Evolutionary conservation across 176 grass and related monocot genomes (phyloP).

Genomic region (Musa acuminata): DNA sequence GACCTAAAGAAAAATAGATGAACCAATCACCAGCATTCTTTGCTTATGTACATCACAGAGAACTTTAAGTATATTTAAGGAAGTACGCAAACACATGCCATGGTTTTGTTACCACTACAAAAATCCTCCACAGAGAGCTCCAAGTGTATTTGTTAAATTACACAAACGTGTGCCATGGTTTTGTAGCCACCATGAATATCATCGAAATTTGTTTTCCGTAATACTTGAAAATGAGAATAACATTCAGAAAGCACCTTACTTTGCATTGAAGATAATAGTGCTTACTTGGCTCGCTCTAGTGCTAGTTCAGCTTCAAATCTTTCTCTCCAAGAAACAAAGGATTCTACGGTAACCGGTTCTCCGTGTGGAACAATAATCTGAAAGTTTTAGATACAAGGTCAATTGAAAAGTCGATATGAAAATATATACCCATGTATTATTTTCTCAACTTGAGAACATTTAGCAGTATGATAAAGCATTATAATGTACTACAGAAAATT

Average conservation of each 20-base stretch:
- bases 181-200: neutral
- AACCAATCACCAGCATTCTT: neutral
- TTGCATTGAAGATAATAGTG: constrained; percentile 3
- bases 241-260: neutral
- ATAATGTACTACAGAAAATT: neutral
- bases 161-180: neutral
- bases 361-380: constrained; percentile 95
- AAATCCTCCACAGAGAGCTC: neutral
- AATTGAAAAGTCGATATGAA: neutral
- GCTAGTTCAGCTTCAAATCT: constrained; percentile 95
- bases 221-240: neutral
- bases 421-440: neutral
- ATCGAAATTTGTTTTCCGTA: neutral
- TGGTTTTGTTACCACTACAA: neutral
- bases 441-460: neutral
- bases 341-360: constrained; percentile 84
- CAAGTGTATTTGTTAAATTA: too few relatives aligned
- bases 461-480: neutral
- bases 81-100: neutral
- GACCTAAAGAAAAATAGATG: neutral
- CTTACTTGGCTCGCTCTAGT: constrained; percentile 90
- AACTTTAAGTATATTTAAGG: too few relatives aligned
- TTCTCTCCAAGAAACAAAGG: constrained; percentile 94
- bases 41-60: neutral
- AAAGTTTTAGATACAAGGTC: constrained; percentile 8